Conservation (phyloP, 2,329 filamentous ascomycete genomes). For the Xylaria digitata region DNA sequence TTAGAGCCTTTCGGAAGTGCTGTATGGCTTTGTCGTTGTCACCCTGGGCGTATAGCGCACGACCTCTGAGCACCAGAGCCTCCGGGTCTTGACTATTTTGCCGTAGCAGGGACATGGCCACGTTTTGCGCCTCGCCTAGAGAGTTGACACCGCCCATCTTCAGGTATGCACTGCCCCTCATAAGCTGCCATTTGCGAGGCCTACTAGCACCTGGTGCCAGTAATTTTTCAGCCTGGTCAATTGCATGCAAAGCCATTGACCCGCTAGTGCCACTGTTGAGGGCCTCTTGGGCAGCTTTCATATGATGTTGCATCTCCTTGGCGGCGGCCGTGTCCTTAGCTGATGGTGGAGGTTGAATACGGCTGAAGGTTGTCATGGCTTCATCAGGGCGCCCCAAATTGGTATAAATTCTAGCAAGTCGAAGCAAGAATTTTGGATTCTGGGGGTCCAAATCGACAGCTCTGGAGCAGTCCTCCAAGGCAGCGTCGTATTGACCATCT, state of each 20-base stretch:
- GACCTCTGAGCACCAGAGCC: slow-evolving; percentile 87
- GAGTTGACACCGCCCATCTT: slow-evolving; percentile 93
- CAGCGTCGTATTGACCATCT: slow-evolving; percentile 79
- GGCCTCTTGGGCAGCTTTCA: slow-evolving; percentile 82
- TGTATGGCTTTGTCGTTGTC: slow-evolving; percentile 96
- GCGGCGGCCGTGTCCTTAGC: slow-evolving; percentile 88
- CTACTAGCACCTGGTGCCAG: slow-evolving; percentile 80
- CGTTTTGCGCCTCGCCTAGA: slow-evolving; percentile 89
- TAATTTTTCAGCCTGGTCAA: slow-evolving; percentile 88
- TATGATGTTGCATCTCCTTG: slow-evolving; percentile 83
- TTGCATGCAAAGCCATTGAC: slow-evolving; percentile 90
- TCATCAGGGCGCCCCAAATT: slow-evolving; percentile 87
- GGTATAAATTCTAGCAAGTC: slow-evolving; percentile 90
- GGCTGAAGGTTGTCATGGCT: slow-evolving; percentile 82
- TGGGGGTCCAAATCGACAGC: slow-evolving; percentile 85
- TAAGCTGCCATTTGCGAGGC: slow-evolving; percentile 92
- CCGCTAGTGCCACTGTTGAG: slow-evolving; percentile 80
- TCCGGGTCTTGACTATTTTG: slow-evolving; percentile 93
- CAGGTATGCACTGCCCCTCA: slow-evolving; percentile 90
- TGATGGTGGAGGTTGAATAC: slow-evolving; percentile 82
- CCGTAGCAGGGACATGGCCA: slow-evolving; percentile 88
- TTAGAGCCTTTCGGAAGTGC: slow-evolving; percentile 89
- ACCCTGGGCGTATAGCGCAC: slow-evolving; percentile 88
- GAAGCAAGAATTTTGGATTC: slow-evolving; percentile 88
- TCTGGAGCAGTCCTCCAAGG: slow-evolving; percentile 85